Evolutionary conservation across 1,139 yeast genomes (phyloP).

Genomic region (Suzukiozyma palmioleophila): DNA sequence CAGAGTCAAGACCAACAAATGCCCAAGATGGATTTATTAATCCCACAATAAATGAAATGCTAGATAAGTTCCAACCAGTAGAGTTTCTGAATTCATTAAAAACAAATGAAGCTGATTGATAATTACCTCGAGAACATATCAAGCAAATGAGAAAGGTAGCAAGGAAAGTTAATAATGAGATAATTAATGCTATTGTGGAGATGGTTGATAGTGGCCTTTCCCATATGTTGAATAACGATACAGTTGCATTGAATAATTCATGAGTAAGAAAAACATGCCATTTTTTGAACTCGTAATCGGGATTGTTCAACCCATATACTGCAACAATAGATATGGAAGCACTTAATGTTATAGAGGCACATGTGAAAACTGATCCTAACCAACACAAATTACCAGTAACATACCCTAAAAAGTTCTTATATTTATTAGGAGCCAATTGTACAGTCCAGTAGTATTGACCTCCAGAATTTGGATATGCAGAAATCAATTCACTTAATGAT

Average conservation of each 20-base stretch:
- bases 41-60: slow-evolving; percentile 42
- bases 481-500: slow-evolving; percentile 14
- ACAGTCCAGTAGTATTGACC: slow-evolving; percentile 19
- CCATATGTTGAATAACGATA: slow-evolving; percentile 34
- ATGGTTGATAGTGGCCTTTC: slow-evolving; percentile 33
- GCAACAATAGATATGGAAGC: slow-evolving; percentile 54
- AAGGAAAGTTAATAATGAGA: slow-evolving; percentile 33
- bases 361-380: slow-evolving; percentile 8
- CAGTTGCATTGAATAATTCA: slow-evolving; percentile 31
- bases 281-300: slow-evolving; percentile 35
- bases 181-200: slow-evolving; percentile 33
- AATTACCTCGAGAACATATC: slow-evolving; percentile 33
- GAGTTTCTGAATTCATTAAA: slow-evolving; percentile 33
- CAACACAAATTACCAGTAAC: slow-evolving; percentile 7
- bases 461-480: slow-evolving; percentile 16
- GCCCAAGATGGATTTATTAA: slow-evolving; percentile 44
- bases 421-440: slow-evolving; percentile 7
- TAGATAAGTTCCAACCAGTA: slow-evolving; percentile 40
- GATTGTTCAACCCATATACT: slow-evolving; percentile 44
- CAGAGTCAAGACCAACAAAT: slow-evolving; percentile 40
- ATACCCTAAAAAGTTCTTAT: slow-evolving; percentile 6
- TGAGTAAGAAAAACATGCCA: slow-evolving; percentile 55
- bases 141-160: slow-evolving; percentile 35
- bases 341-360: slow-evolving; percentile 13
- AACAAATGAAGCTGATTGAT: slow-evolving; percentile 34